These are phyloP conservation scores for Diplodia corticola DNA, from an alignment of 2,329 filamentous ascomycete species.

Conservation along the genomic window DNA sequence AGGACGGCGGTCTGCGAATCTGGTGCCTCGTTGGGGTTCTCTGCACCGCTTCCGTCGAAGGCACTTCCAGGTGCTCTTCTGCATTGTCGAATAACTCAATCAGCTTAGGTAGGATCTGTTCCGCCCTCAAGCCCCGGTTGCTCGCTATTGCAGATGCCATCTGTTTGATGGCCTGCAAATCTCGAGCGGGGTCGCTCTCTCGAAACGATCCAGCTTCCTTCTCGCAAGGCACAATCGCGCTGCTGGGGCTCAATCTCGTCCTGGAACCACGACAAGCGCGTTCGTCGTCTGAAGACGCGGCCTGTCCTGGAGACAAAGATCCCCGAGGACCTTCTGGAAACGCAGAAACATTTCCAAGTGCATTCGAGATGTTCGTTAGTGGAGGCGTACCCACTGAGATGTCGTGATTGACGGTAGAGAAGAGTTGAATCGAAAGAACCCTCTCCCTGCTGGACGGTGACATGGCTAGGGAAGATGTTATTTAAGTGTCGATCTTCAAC, in stretches of 20 bases:
- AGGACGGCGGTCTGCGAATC: conserved; percentile 18
- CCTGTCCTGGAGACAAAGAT: background rate
- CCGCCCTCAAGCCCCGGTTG: conserved; percentile 37
- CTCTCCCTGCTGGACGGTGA: conserved; percentile 33
- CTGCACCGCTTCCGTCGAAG: background rate
- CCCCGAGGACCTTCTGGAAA: background rate
- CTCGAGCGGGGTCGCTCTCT: background rate
- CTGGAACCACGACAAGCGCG: background rate
- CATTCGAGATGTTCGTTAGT: background rate
- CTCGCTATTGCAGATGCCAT: conserved; percentile 31
- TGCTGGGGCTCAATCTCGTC: background rate
- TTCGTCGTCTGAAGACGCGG: background rate
- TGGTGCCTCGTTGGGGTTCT: conserved; percentile 7
- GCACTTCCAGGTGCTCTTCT: conserved; percentile 14
- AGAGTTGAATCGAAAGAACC: conserved; percentile 28
- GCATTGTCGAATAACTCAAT: conserved; percentile 34
- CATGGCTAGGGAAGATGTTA: conserved; percentile 9
- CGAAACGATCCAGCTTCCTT: background rate
- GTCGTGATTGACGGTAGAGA: background rate
- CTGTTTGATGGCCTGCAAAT: conserved; percentile 11
- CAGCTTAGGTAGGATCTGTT: conserved; percentile 37
- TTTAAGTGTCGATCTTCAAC: background rate
- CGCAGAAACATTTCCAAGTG: background rate
- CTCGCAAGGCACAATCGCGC: background rate
- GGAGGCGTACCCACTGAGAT: conserved; percentile 14